A percentile compares a stretch with the other conserved stretches of the same genome.
phyloP scores from a whole-genome alignment of 225 moss, liverwort and hornwort genomes.

The Sphagnum contortum region DNA sequence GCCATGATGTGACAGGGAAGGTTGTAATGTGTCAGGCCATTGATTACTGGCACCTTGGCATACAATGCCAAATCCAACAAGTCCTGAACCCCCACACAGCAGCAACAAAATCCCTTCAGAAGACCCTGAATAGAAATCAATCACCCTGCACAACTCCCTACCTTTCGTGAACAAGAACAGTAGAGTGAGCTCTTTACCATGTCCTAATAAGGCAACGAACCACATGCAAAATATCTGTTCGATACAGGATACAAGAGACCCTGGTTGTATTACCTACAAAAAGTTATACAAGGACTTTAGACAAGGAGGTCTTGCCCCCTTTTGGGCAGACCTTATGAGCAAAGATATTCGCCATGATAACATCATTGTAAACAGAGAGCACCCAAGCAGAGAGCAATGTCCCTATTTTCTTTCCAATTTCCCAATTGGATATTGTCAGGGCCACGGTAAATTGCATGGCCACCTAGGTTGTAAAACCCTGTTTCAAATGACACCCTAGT shows the following conservation, averaged over 20 bases:
- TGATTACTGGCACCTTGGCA: constrained; percentile 76
- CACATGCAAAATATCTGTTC: too few species aligned
- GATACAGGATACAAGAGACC: too few species aligned
- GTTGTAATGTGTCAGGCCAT: constrained; percentile 94
- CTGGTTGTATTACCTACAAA: too few species aligned
- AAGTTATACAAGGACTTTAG: too few species aligned
- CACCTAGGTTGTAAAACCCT: constrained; percentile 80
- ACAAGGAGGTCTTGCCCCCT: constrained; percentile 6
- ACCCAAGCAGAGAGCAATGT: constrained; percentile 94
- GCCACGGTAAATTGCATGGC: constrained; percentile 84
- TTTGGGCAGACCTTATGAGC: constrained; percentile 67
- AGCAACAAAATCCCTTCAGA: too few species aligned
- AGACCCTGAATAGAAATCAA: too few species aligned
- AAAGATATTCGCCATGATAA: constrained; percentile 95
- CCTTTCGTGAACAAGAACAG: too few species aligned
- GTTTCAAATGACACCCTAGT: constrained; percentile 97
- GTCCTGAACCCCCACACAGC: constrained; percentile 75
- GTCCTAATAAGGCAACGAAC: too few species aligned
- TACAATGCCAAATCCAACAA: constrained; percentile 68
- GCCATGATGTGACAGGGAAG: constrained; percentile 99
- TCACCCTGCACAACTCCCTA: too few species aligned
- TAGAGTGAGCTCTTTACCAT: too few species aligned
- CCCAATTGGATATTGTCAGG: constrained; percentile 97
- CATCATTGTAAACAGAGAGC: constrained; percentile 81
- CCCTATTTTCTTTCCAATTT: constrained; percentile 89